phyloP scores from a whole-genome alignment of 345 rosid genomes.

The Rhizophora mangle region DNA sequence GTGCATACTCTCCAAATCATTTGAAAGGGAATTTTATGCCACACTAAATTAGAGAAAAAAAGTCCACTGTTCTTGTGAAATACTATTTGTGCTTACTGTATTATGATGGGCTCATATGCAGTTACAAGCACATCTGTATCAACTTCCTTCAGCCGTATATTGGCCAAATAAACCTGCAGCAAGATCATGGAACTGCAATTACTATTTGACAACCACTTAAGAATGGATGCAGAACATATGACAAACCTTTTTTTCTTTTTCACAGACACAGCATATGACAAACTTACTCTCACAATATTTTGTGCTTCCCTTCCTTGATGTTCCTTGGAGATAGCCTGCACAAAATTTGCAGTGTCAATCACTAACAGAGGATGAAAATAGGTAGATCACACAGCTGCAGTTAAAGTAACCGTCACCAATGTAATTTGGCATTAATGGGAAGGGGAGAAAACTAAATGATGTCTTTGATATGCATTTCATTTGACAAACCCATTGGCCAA shows the following conservation, averaged over 20 bases:
- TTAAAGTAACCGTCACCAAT: too few species aligned
- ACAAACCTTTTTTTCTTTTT: too few species aligned
- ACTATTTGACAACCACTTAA: slow-evolving; percentile 13
- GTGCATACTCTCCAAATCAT: neutral
- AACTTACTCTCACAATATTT: slow-evolving; percentile 57
- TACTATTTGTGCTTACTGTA: slow-evolving; percentile 48
- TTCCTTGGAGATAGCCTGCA: slow-evolving; percentile 74
- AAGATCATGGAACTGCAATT: neutral
- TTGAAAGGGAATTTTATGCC: neutral
- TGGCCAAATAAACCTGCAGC: slow-evolving; percentile 72
- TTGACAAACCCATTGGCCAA: too few species aligned
- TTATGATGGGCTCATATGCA: slow-evolving; percentile 65
- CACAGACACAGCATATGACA: neutral
- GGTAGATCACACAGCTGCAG: neutral
- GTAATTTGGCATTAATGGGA: too few species aligned
- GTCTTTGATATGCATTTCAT: too few species aligned
- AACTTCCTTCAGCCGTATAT: slow-evolving; percentile 70
- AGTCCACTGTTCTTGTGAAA: neutral
- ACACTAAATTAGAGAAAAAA: neutral
- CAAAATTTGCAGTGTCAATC: slow-evolving; percentile 7
- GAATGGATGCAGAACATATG: slow-evolving; percentile 6
- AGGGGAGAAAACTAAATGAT: too few species aligned
- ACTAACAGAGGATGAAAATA: slow-evolving; percentile 8
- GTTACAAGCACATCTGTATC: slow-evolving; percentile 69
- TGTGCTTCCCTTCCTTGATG: slow-evolving; percentile 93